A percentile compares a stretch with the other conserved stretches of the same genome.
Evolutionary conservation across 2,329 filamentous ascomycete species (phyloP).

Genomic region (Diaporthe humulicola): DNA sequence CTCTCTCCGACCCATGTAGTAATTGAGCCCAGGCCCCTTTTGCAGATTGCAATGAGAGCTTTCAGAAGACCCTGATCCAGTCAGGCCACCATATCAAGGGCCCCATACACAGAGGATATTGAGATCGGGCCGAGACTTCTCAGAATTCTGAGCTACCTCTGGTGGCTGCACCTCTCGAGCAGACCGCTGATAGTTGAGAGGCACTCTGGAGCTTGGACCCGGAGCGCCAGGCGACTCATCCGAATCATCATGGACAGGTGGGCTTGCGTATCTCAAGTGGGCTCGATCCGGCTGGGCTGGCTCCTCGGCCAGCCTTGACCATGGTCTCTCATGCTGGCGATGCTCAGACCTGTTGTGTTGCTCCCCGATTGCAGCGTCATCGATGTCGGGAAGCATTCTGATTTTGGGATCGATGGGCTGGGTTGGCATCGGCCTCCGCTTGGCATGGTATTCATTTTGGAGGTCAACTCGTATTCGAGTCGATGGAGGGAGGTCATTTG

Average conservation of each 20-base stretch:
- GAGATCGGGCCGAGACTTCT: not conserved
- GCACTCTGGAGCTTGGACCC: not conserved
- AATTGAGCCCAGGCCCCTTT: not conserved
- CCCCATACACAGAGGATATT: not conserved
- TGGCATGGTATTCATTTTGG: not conserved
- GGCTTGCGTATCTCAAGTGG: not conserved
- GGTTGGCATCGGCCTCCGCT: slow-evolving; percentile 10
- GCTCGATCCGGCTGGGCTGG: not conserved
- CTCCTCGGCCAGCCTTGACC: not conserved
- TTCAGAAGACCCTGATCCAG: not conserved
- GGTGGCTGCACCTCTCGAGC: too few relatives aligned
- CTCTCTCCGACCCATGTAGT: not conserved
- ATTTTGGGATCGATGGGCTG: slow-evolving; percentile 1
- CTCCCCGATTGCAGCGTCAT: not conserved
- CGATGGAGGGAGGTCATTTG: not conserved
- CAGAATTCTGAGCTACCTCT: not conserved
- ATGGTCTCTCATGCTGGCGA: too few relatives aligned
- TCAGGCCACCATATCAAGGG: not conserved
- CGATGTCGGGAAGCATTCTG: not conserved
- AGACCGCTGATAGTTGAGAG: not conserved
- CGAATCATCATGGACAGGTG: not conserved
- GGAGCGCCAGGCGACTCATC: not conserved
- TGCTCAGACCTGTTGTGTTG: not conserved
- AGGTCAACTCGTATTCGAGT: not conserved
- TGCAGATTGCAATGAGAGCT: not conserved